Base-by-base conservation (phyloP, 2,329 filamentous ascomycete species). In the Ilyonectria destructans region DNA sequence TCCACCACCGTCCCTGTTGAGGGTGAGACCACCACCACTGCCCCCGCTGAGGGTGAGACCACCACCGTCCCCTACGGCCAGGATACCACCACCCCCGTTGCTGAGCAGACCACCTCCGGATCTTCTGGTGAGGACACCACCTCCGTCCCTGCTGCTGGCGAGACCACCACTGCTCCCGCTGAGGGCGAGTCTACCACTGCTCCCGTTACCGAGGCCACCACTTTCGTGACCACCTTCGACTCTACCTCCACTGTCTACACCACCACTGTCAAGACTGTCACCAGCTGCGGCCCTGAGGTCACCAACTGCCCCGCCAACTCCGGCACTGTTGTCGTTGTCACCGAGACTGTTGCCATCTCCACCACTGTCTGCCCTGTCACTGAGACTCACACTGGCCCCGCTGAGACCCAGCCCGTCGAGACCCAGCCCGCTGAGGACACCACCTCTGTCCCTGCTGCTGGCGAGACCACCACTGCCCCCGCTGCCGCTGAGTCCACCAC, bases 351-450 rank as follows among this genome's bases (percentile, higher is more conserved):
- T 67, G 80, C 88, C 54, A 75, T 90, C 56, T 87, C 86, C 58
- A 91, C 90, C 70, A 91, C 89, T 46, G 78, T 90, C 76, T 90
- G 88, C 85, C 88, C 87, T 23, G 86, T 89, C 67, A 89, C 87
- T n/a, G 85, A 85, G 82, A 88, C 86, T 43, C 37, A 62, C 49
- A 68, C 72, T 43, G 70, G 62, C 58, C 73, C 72, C 31, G 62
- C 58, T 45, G 65, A 64, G 60, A 74, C 69, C 56, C 21, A 67
- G 63, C 67, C 73, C 26, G 60, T 35, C 13, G 55, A 70, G 58
- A 74, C 62, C 43, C 31, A 31, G 37, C 57, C 67, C 17, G 54
- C 54, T 19, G 70, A 63, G 43, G 67, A 67, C 29, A 65, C 71
- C 61, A 71, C 72, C 56, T 68, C 71, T 37, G 56, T 29, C 55